Conservation (phyloP, 306 rosid genomes). For the Quercus berberidifolia region DNA sequence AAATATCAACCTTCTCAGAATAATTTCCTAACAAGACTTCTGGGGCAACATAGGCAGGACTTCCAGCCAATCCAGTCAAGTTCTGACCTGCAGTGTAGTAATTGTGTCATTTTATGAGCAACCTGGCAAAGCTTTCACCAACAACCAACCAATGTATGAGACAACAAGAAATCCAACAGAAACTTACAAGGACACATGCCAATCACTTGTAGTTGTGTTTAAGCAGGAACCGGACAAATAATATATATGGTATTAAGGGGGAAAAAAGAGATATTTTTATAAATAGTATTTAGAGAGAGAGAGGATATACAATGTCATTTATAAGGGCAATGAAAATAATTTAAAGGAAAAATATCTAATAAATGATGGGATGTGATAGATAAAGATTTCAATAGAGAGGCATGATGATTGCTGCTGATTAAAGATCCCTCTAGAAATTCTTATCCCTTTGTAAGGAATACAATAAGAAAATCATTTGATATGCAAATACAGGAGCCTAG, state of each 20-base stretch:
- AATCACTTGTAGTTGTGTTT: background rate
- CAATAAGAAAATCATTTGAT: background rate
- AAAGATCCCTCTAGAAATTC: background rate
- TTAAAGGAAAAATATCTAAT: background rate
- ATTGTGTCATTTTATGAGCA: constrained; percentile 12
- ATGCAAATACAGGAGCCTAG: background rate
- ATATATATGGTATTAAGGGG: background rate
- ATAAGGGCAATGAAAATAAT: background rate
- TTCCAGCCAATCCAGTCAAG: constrained; percentile 95
- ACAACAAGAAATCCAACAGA: background rate
- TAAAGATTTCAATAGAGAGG: background rate
- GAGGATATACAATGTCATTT: background rate
- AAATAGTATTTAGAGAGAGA: no score
- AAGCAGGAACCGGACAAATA: background rate
- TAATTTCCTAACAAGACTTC: constrained; percentile 82
- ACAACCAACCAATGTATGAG: constrained; percentile 3
- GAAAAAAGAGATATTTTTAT: no score
- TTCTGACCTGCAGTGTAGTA: constrained; percentile 62
- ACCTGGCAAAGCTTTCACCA: constrained; percentile 19
- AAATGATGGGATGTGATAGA: background rate
- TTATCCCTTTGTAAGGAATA: background rate
- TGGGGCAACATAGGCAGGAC: constrained; percentile 99
- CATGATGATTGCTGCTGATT: background rate
- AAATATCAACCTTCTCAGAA: constrained; percentile 88
- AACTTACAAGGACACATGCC: background rate